Evolutionary conservation across 1,284 basidiomycete genomes (phyloP), one percentile per base, ranked within the genome.

Genomic region (Austroboletus niveus): DNA sequence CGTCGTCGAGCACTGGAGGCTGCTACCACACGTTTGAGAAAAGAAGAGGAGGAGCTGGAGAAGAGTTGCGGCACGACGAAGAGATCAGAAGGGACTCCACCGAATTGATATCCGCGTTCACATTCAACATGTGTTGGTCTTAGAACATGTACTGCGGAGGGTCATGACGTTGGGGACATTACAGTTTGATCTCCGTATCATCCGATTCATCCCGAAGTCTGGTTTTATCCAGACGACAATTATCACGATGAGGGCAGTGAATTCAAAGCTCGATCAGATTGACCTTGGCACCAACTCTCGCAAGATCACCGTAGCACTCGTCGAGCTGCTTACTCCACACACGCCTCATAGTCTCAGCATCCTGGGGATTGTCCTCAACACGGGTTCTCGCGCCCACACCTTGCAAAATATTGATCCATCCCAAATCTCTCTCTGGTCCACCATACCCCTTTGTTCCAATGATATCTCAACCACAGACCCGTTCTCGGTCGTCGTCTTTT

Each of bases 31-130:
- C 75, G 87, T 32, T 60, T 89, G 51, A 73, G 70, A 60, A 77
- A 74, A 57, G 81, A 87, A 56, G 86, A 89, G 48, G 80, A 87
- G 58, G 83, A 87, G 57, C 65, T 88, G n/a, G 87, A 89, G 64
- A 72, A 80, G 48, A 80, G 78, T 47, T 89, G 87, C 69, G 86
- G 85, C 20, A 87, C 84, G 40, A 62, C 66, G 17, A 66, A 63
- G 41, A 42, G 30, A 17, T 47, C 54, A 29, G 43, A 41, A 12
- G 20, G 5, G 31, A 43, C 29, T 35, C 45, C 30, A 47, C 10
- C 6, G 38, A 29, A 15, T 29, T 49, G 32, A 44, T 31, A 31
- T 3, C 17, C 17, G 5, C 4, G 22, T 24, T 24, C 22, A 24
- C 22, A 5, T 24, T 24, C 4, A 24, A 24, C 22, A 24, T 4